Conservation (phyloP, 805 yeast species). For the Yamadazyma scolyti region DNA sequence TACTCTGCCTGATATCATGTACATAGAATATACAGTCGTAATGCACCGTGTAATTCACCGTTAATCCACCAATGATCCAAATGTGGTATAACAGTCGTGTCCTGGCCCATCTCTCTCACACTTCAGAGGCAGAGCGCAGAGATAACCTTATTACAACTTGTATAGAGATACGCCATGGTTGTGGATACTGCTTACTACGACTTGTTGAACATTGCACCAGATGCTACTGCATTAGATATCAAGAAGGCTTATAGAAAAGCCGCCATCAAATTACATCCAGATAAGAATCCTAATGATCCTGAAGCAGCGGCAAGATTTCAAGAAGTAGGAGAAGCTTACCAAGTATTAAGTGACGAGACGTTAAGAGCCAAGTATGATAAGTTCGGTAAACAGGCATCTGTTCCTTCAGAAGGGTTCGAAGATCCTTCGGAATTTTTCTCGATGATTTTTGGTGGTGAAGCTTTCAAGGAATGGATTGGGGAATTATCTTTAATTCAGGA, state of each 20-base stretch:
- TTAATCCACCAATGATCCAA: too few species aligned
- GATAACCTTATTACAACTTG: too few species aligned
- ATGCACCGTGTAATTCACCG: too few species aligned
- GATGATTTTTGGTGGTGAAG: conserved; percentile 80
- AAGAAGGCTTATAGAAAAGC: conserved; percentile 45
- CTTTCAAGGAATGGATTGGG: conserved; percentile 80
- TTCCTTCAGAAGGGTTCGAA: conserved; percentile 60
- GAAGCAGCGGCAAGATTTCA: conserved; percentile 42
- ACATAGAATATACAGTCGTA: conserved; percentile 2
- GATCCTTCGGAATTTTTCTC: conserved; percentile 84
- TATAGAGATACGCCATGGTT: too few species aligned
- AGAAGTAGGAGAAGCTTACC: conserved; percentile 67
- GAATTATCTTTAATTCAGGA: conserved; percentile 56
- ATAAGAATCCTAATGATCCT: conserved; percentile 45
- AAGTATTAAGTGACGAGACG: conserved; percentile 64
- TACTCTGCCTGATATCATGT: conserved; percentile 45
- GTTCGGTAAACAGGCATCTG: conserved; percentile 69
- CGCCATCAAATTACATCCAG: conserved; percentile 42
- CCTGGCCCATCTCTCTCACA: too few species aligned
- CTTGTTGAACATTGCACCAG: conserved; percentile 27
- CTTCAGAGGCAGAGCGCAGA: too few species aligned
- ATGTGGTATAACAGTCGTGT: too few species aligned
- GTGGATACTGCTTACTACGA: conserved; percentile 44
- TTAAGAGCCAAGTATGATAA: conserved; percentile 69
- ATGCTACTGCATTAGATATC: conserved; percentile 41